Conservation (phyloP, 495 filamentous ascomycete species). For the Trichocladium antarcticum region DNA sequence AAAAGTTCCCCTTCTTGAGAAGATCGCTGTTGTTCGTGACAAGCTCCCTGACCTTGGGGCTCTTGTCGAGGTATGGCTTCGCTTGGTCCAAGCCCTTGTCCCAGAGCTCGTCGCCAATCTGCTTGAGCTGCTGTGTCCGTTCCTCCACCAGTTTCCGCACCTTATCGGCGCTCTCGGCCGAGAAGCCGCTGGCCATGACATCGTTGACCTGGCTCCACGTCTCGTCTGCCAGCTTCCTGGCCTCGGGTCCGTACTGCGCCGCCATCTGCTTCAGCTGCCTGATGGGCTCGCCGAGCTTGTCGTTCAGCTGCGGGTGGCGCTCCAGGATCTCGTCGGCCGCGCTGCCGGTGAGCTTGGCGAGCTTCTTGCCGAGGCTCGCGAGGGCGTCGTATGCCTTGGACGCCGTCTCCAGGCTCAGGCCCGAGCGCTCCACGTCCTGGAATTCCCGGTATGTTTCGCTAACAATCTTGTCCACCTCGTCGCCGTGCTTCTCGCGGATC, state of each 20-base stretch:
- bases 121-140: slow-evolving; percentile 48
- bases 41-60: slow-evolving; percentile 51
- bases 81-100: slow-evolving; percentile 51
- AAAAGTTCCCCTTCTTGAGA: slow-evolving; percentile 48
- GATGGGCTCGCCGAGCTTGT: slow-evolving; percentile 52
- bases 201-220: slow-evolving; percentile 50
- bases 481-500: slow-evolving; percentile 45
- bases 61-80: slow-evolving; percentile 54
- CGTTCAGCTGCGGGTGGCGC: slow-evolving; percentile 55
- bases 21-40: slow-evolving; percentile 49
- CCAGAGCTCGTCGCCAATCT: slow-evolving; percentile 54
- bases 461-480: slow-evolving; percentile 53
- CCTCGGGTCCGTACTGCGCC: slow-evolving; percentile 53
- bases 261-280: slow-evolving; percentile 53
- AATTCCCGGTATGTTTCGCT: slow-evolving; percentile 49
- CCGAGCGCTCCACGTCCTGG: slow-evolving; percentile 37
- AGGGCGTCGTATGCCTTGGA: slow-evolving; percentile 43
- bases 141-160: slow-evolving; percentile 51
- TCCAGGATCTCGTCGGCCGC: slow-evolving; percentile 47
- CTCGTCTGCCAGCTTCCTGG: slow-evolving; percentile 55
- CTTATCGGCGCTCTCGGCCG: slow-evolving; percentile 38
- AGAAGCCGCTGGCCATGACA: slow-evolving; percentile 44
- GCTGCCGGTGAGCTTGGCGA: slow-evolving; percentile 45
- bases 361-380: slow-evolving; percentile 38
- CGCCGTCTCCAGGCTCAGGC: slow-evolving; percentile 42